Conservation (phyloP, 2,329 filamentous ascomycete genomes). For the Epichloe sibirici region DNA sequence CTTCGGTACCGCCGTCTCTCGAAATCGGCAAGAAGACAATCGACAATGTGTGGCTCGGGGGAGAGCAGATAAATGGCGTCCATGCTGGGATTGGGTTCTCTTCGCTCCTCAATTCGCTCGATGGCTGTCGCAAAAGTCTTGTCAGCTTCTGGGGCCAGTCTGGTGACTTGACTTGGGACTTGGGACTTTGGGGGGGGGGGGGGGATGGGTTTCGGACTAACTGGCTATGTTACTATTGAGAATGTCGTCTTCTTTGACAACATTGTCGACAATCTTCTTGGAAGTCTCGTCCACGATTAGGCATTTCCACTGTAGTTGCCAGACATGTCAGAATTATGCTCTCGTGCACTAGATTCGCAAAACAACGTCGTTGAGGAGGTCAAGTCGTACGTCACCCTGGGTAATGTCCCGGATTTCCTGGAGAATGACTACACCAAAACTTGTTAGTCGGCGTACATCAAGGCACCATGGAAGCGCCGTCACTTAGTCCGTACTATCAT, state of each 20-base stretch:
- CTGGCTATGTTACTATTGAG: constrained; percentile 94
- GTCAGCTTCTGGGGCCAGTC: constrained; percentile 4
- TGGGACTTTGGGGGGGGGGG: constrained; percentile 1
- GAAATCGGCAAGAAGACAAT: constrained; percentile 88
- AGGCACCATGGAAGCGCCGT: background rate
- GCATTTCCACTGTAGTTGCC: constrained; percentile 72
- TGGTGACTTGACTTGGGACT: background rate
- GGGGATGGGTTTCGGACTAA: constrained; percentile 34
- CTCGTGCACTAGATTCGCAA: background rate
- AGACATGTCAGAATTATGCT: background rate
- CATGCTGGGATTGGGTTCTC: constrained; percentile 75
- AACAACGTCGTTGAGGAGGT: background rate
- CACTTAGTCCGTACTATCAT: constrained; percentile 24
- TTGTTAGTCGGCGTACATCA: background rate
- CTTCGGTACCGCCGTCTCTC: constrained; percentile 71
- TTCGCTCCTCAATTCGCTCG: constrained; percentile 80
- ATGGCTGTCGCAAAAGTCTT: constrained; percentile 52
- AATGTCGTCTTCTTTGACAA: constrained; percentile 89
- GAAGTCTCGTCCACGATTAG: constrained; percentile 77
- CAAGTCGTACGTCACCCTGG: constrained; percentile 57
- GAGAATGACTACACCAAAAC: constrained; percentile 19
- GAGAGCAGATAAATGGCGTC: constrained; percentile 91
- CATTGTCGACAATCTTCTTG: constrained; percentile 79
- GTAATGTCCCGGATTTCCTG: constrained; percentile 60
- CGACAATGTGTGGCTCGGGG: constrained; percentile 80